phyloP scores from a whole-genome alignment of 345 rosid genomes.

The Conringia planisiliqua region DNA sequence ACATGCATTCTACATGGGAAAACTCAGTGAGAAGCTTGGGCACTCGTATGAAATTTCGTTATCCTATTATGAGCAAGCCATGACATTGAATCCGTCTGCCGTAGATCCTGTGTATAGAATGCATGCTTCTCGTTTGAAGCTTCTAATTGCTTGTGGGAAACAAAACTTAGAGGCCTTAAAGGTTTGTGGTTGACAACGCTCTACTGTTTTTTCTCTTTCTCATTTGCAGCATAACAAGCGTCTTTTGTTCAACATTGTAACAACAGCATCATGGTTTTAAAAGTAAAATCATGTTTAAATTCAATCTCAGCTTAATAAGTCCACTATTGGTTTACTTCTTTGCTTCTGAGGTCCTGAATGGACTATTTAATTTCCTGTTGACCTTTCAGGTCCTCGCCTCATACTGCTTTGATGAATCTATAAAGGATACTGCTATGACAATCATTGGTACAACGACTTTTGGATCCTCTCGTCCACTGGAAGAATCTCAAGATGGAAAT shows the following conservation, averaged over 20 bases:
- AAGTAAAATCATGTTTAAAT: not conserved
- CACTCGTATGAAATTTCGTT: slow-evolving; percentile 59
- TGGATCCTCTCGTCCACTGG: slow-evolving; percentile 41
- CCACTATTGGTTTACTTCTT: not conserved
- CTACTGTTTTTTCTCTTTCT: not conserved
- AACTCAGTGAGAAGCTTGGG: slow-evolving; percentile 89
- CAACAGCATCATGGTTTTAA: slow-evolving; percentile 1
- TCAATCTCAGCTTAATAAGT: slow-evolving; percentile 4
- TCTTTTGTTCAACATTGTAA: slow-evolving; percentile 1
- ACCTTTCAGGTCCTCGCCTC: slow-evolving; percentile 58
- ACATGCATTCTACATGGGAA: slow-evolving; percentile 94
- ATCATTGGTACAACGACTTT: slow-evolving; percentile 44
- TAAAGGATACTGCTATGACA: slow-evolving; percentile 52
- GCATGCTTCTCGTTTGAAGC: slow-evolving; percentile 93
- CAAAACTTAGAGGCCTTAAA: slow-evolving; percentile 64
- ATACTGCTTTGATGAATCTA: slow-evolving; percentile 58
- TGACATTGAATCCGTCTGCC: slow-evolving; percentile 72
- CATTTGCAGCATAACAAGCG: not conserved
- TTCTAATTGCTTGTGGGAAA: slow-evolving; percentile 64
- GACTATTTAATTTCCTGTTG: slow-evolving; percentile 25
- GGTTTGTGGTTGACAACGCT: slow-evolving; percentile 45
- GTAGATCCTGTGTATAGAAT: slow-evolving; percentile 95
- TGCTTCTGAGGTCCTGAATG: slow-evolving; percentile 9
- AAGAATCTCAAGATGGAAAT: slow-evolving; percentile 41
- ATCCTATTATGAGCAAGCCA: slow-evolving; percentile 74